Conservation (phyloP, 768 basidiomycete species). For the Neoboletus brunneissimus region DNA sequence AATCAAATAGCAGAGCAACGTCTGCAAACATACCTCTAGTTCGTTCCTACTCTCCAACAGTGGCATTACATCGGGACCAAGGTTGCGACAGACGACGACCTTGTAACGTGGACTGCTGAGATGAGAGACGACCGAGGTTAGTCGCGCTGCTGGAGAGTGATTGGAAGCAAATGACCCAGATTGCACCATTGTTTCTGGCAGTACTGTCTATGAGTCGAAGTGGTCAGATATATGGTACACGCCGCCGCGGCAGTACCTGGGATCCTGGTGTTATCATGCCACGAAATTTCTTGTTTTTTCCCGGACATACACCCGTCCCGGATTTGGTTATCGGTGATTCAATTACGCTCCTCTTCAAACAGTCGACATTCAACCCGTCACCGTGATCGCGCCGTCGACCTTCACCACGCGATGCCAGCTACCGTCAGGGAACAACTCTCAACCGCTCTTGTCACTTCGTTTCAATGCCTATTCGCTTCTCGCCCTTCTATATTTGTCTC, state of each 20-base stretch:
- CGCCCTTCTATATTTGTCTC: no score
- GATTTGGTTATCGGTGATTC: no score
- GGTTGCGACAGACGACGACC: conserved; percentile 57
- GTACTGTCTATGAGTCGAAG: neutral
- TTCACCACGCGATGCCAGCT: no score
- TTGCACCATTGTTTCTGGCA: conserved; percentile 19
- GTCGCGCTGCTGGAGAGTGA: conserved; percentile 12
- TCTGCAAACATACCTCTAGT: conserved; percentile 45
- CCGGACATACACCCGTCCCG: no score
- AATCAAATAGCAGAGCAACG: neutral
- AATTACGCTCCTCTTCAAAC: no score
- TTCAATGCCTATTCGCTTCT: no score
- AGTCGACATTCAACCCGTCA: no score
- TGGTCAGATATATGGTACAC: neutral
- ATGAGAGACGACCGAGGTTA: conserved; percentile 26
- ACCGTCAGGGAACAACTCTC: no score
- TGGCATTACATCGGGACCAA: conserved; percentile 65
- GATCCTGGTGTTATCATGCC: neutral
- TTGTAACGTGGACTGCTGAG: conserved; percentile 31
- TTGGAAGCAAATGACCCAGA: conserved; percentile 25
- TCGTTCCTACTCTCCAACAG: conserved; percentile 47
- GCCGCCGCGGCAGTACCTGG: neutral
- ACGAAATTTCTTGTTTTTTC: no score
- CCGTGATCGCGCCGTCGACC: no score
- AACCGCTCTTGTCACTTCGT: no score